A percentile compares a stretch with the other conserved stretches of the same genome.
Conservation (phyloP, 176 grass and related monocot genomes). For the Oryza officinalis region DNA sequence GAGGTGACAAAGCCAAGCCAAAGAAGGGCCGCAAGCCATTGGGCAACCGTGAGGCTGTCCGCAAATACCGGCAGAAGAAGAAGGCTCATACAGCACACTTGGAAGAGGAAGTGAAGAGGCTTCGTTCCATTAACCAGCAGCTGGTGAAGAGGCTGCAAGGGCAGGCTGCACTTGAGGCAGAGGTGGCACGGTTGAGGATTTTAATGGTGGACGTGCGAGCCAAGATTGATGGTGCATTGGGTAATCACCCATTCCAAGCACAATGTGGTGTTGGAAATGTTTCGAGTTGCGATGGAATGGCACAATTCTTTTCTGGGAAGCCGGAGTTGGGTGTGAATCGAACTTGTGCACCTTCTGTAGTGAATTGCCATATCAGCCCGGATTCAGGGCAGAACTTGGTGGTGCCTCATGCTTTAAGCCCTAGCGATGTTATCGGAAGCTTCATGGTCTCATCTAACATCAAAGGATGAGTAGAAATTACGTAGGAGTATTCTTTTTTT, state of each 20-base stretch:
- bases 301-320: background rate
- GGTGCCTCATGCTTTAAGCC: background rate
- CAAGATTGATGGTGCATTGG: slow-evolving; percentile 56
- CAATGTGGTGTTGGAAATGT: background rate
- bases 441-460: background rate
- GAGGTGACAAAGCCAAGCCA: background rate
- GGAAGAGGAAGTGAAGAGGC: slow-evolving; percentile 61
- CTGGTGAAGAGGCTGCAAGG: slow-evolving; percentile 56
- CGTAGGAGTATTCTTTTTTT: background rate
- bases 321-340: background rate
- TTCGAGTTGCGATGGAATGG: slow-evolving; percentile 38
- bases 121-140: slow-evolving; percentile 48
- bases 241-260: slow-evolving; percentile 43
- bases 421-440: background rate
- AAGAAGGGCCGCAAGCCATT: slow-evolving; percentile 42
- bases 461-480: background rate
- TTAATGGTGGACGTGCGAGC: slow-evolving; percentile 43
- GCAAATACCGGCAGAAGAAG: slow-evolving; percentile 72
- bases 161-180: slow-evolving; percentile 45
- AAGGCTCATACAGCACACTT: slow-evolving; percentile 55
- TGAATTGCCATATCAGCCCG: background rate
- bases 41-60: slow-evolving; percentile 58
- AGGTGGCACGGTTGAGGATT: slow-evolving; percentile 37
- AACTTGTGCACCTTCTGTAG: background rate
- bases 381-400: background rate